A percentile compares a stretch with the other conserved stretches of the same genome.
phyloP scores from a whole-genome alignment of 495 filamentous ascomycete genomes.

The Tuber microsphaerosporum region DNA sequence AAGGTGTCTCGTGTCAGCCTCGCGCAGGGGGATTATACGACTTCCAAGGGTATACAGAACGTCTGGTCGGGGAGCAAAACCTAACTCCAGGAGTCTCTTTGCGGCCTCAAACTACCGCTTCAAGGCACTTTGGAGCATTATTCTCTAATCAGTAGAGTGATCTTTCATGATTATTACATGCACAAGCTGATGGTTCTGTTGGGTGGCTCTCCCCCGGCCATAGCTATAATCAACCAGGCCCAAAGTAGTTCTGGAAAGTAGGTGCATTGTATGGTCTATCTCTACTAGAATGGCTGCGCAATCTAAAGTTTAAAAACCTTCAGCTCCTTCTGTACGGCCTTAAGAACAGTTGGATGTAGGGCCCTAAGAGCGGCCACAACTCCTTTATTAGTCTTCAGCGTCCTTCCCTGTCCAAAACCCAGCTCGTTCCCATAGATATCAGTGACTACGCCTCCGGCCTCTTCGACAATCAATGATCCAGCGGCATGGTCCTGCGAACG shows the following conservation, averaged over 20 bases:
- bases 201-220: neutral
- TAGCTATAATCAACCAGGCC: neutral
- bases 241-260: neutral
- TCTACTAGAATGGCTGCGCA: neutral
- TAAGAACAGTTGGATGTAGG: constrained; percentile 68
- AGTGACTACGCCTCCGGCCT: constrained; percentile 75
- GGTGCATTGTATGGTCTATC: constrained; percentile 6
- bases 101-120: too few species aligned
- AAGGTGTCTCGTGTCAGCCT: too few species aligned
- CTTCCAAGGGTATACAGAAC: too few species aligned
- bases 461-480: constrained; percentile 87
- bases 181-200: neutral
- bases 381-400: constrained; percentile 79
- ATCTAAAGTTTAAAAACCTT: constrained; percentile 18
- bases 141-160: neutral
- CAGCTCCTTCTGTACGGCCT: constrained; percentile 74
- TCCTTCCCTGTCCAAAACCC: constrained; percentile 80
- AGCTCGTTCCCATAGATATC: constrained; percentile 72
- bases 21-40: too few species aligned
- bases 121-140: too few species aligned
- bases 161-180: neutral
- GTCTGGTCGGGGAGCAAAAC: too few species aligned
- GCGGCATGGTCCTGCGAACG: constrained; percentile 69
- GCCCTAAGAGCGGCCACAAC: constrained; percentile 78
- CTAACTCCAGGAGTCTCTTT: too few species aligned